Conservation (phyloP, 805 yeast genomes). For the Candida incommunis region DNA sequence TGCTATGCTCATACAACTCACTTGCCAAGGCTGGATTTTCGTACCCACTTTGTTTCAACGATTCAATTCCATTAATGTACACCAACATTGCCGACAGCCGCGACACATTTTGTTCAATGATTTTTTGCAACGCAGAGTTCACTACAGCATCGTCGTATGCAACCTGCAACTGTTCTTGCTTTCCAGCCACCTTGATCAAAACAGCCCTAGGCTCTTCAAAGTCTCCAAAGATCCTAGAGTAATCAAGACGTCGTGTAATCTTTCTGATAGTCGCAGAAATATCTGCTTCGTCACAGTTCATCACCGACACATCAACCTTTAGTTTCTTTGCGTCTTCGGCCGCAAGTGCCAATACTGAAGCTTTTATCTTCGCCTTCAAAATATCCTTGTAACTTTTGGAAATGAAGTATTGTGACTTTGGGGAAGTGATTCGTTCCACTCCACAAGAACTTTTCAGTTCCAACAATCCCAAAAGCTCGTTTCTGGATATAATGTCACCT, state of each 20-base stretch:
- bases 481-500: neutral
- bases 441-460: too few relatives aligned
- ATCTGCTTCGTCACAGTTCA: neutral
- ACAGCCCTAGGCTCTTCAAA: neutral
- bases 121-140: neutral
- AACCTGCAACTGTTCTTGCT: neutral
- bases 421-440: neutral
- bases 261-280: neutral
- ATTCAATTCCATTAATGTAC: neutral
- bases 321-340: neutral
- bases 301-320: neutral
- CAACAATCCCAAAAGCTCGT: neutral
- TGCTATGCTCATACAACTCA: neutral
- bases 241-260: neutral
- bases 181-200: neutral
- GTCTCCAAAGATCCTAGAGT: neutral
- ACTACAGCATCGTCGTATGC: neutral
- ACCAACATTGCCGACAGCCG: neutral
- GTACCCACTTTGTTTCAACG: neutral
- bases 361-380: neutral
- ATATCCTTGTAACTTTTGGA: neutral
- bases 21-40: neutral
- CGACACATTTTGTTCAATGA: neutral
- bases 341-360: neutral
- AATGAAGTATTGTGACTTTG: neutral